Evolutionary conservation across 257 asterid species (phyloP).

Genomic region (Lantana camara): DNA sequence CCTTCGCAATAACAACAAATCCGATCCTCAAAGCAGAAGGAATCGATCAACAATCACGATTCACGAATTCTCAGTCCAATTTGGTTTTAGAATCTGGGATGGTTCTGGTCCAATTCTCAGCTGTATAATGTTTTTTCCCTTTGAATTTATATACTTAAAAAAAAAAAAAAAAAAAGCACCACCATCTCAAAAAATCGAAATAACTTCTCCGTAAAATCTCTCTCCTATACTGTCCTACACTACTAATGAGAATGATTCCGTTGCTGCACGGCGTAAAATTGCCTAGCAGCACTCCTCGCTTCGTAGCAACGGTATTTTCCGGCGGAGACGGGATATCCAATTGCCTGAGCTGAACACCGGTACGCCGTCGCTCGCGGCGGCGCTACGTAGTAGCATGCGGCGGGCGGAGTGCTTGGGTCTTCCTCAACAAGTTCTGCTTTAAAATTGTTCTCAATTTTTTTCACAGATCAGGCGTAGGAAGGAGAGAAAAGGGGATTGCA

Average conservation of each 20-base stretch:
- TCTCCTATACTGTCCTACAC: not conserved
- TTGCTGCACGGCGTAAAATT: slow-evolving; percentile 25
- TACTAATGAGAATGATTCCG: slow-evolving; percentile 34
- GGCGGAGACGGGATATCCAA: slow-evolving; percentile 29
- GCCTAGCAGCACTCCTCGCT: slow-evolving; percentile 27
- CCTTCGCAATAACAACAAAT: not conserved
- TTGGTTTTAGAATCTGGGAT: not conserved
- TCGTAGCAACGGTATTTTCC: slow-evolving; percentile 30
- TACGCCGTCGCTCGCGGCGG: slow-evolving; percentile 27
- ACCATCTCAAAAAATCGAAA: slow-evolving; percentile 24
- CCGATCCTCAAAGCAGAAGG: not conserved
- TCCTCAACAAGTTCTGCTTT: no score
- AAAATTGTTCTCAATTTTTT: no score
- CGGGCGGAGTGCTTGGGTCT: no score
- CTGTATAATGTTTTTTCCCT: not conserved
- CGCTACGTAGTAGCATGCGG: slow-evolving; percentile 14
- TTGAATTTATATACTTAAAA: slow-evolving; percentile 2
- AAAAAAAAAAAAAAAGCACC: not conserved
- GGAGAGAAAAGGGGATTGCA: no score
- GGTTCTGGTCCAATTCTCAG: slow-evolving; percentile 26
- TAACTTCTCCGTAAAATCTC: not conserved
- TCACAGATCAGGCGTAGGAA: no score
- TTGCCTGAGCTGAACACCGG: slow-evolving; percentile 24
- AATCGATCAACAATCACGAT: no score
- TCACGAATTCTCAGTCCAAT: not conserved